Percentiles rank a stretch among this genome's conserved stretches.
Evolutionary conservation across 164 flowering plant genomes (phyloP).

Genomic region (Liquidambar formosana): DNA sequence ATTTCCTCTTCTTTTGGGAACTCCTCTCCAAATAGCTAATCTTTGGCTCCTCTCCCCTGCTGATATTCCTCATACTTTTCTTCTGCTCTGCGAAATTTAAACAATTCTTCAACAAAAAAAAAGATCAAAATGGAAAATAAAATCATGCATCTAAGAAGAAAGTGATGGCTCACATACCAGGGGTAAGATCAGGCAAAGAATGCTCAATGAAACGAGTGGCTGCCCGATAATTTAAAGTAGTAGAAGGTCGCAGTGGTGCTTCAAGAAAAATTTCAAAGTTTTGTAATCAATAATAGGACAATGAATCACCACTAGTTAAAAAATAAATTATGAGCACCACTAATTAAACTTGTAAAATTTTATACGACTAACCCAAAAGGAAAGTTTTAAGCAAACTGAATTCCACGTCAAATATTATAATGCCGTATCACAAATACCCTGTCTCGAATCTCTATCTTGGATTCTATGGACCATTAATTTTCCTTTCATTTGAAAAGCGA

Average conservation of each 20-base stretch:
- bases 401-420: too few species aligned
- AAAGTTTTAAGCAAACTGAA: too few species aligned
- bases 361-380: too few species aligned
- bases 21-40: slow-evolving; percentile 38
- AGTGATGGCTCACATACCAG: slow-evolving; percentile 44
- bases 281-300: slow-evolving; percentile 1
- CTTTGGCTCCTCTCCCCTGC: slow-evolving; percentile 51
- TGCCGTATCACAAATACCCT: too few species aligned
- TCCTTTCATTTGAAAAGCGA: neutral
- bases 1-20: slow-evolving; percentile 71
- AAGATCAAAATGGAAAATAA: neutral
- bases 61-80: slow-evolving; percentile 68
- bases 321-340: too few species aligned
- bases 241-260: slow-evolving; percentile 83
- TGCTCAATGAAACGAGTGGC: slow-evolving; percentile 95
- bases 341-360: too few species aligned
- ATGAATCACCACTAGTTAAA: neutral
- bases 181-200: slow-evolving; percentile 86
- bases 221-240: slow-evolving; percentile 70
- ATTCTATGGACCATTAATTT: neutral
- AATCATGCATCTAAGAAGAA: neutral
- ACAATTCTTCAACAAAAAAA: neutral
- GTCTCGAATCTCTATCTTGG: too few species aligned
- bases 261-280: slow-evolving; percentile 28
- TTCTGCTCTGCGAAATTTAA: slow-evolving; percentile 59